Evolutionary conservation across 2,329 filamentous ascomycete species (phyloP), one percentile per base, ranked within the genome.

Genomic region (Penicillium rolfsii): DNA sequence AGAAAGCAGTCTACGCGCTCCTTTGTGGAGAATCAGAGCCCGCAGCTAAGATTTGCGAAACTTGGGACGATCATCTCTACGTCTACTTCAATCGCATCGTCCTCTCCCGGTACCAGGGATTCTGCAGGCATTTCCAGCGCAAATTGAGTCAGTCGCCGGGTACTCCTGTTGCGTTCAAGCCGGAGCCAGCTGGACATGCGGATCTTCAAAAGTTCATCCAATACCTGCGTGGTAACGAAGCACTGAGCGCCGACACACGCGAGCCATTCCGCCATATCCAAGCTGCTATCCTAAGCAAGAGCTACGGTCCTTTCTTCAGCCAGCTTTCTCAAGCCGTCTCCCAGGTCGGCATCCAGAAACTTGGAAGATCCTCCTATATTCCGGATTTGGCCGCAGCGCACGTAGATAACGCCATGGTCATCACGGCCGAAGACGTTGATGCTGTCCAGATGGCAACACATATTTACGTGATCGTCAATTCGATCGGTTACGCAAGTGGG

Each of bases 11-110:
- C 0, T 97, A 97, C 73, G 94, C 92, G 30, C 79, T 97, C 12
- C 83, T 99, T n/a, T 89, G 90, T 45, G 95, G 95, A 53, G 92
- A 97, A 71, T 84, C 93, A 53, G 80, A 85, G 40, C 91, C 89
- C 55, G 91, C 96, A 11, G 87, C 91, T 71, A 86, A 86, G 65
- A 87, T 94, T 41, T 93, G 91, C 73, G 83, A 85, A 54, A 87
- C 84, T 24, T 96, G 93, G 89, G 91, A 97, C 67, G 94, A 98
- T 71, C 87, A 89, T 69, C 83, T 97, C 19, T 97, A 95, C 75
- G 88, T 89, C 38, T 88, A 93, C 73, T 95, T 95, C 80, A 97
- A 96, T 71, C 88, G 91, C n/a, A 81, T 94, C 5, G 78, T 97
- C 9, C 85, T 93, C 57, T 86, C 87, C 2, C 89, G 94, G 68